Conservation (phyloP, 108 stramenopile species). For the Bacterosira constricta region DNA sequence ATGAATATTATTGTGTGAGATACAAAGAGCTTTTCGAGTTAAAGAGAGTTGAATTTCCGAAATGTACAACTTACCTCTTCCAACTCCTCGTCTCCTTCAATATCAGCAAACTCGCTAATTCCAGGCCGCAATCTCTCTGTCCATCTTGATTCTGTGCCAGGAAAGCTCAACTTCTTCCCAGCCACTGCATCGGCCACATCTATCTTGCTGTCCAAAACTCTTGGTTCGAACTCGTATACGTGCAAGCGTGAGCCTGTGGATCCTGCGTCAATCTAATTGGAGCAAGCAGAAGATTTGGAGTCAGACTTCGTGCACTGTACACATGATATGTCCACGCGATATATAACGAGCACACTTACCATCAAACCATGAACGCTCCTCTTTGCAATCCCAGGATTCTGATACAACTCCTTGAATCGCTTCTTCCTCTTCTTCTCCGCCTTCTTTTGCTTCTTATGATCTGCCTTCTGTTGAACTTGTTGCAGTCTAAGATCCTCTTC, state of each 20-base stretch:
- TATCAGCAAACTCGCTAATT: conserved; percentile 62
- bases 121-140: conserved; percentile 87
- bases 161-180: conserved; percentile 63
- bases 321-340: neutral
- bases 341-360: conserved; percentile 7
- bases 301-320: neutral
- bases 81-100: conserved; percentile 50
- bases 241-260: conserved; percentile 90
- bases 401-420: conserved; percentile 42
- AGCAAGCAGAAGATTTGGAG: neutral
- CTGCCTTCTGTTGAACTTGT: neutral
- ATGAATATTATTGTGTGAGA: neutral
- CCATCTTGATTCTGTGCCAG: conserved; percentile 81
- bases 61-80: conserved; percentile 8
- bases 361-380: conserved; percentile 38
- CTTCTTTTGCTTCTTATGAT: conserved; percentile 33
- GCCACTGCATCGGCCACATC: conserved; percentile 54
- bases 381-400: conserved; percentile 50
- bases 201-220: conserved; percentile 49
- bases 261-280: conserved; percentile 86
- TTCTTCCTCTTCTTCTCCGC: conserved; percentile 46
- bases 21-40: neutral
- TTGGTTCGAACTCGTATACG: conserved; percentile 84
- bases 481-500: conserved; percentile 6
- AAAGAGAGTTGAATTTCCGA: no score